Percentiles rank a stretch among this genome's conserved stretches.
Conservation (phyloP, 1,284 basidiomycete genomes). For the Rhodotorula mucilaginosa region DNA sequence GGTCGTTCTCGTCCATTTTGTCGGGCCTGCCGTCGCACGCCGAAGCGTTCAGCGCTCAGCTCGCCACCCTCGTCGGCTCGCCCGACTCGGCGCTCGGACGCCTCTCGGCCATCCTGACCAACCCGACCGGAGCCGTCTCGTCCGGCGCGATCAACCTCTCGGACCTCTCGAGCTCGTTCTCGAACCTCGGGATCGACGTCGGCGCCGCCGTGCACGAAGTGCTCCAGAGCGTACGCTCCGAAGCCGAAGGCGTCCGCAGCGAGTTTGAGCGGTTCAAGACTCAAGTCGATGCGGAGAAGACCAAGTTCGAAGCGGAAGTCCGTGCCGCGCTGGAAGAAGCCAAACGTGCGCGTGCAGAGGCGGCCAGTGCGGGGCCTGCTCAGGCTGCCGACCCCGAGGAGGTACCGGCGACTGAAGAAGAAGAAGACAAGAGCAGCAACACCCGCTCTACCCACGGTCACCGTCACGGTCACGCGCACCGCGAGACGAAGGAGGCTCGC, state of each 20-base stretch:
- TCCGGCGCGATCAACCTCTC: constrained; percentile 3
- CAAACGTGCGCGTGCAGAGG: not conserved
- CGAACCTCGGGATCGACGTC: not conserved
- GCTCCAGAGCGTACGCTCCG: constrained; percentile 7
- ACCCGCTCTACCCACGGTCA: too few relatives aligned
- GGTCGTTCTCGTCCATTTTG: constrained; percentile 4
- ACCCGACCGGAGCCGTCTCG: not conserved
- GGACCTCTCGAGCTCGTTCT: constrained; percentile 5
- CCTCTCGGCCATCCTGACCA: constrained; percentile 2
- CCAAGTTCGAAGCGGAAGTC: constrained; percentile 1
- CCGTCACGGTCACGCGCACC: too few relatives aligned
- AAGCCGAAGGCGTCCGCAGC: constrained; percentile 8
- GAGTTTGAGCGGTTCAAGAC: constrained; percentile 8
- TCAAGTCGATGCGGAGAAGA: constrained; percentile 5
- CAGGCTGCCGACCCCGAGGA: not conserved
- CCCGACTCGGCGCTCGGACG: constrained; percentile 13
- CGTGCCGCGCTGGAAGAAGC: constrained; percentile 4
- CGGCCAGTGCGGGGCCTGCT: not conserved
- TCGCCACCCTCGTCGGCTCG: constrained; percentile 1
- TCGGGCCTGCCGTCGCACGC: constrained; percentile 6
- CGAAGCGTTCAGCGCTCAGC: not conserved
- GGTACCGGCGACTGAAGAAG: not conserved
- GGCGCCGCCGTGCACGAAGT: constrained; percentile 5
- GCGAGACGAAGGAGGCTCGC: constrained; percentile 2
- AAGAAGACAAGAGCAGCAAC: too few relatives aligned